Evolutionary conservation across 352 stramenopile species (phyloP), one percentile per base, ranked within the genome.

Genomic region (Phytopythium chamaehyphon): DNA sequence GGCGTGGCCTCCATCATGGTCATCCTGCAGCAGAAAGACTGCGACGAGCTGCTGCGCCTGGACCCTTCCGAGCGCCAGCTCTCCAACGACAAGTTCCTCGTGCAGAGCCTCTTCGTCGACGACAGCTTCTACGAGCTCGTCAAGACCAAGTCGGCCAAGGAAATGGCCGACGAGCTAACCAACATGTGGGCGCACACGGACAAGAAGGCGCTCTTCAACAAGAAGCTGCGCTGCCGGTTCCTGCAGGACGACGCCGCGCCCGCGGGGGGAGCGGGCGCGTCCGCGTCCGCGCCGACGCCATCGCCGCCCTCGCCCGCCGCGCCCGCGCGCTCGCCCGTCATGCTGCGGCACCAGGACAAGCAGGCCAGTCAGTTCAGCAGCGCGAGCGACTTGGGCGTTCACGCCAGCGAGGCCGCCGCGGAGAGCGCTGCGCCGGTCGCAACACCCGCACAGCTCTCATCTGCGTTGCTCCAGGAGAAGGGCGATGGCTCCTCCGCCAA

Each of bases 61-160:
- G 83, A 92, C 33, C 66, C 79, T 6, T 68, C 79, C 0, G 85
- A 95, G 62, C 81, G 85, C 23, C 73, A 86, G 68, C 58, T 93
- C 38, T 83, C 81, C 39, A 95, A 95, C 57, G 85, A 95, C 69
- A 95, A 95, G 75, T 95, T 95, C 51, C 69, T 95, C 4, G 85
- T 95, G 37, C 85, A 95, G 54, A 91, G 78, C 56, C 88, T 90
- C 39, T 90, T 75, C 50, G 78, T 91, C 23, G 83, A 95, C 44
- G 82, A 91, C 54, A 68, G 64, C 50, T 93, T 95, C 61, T 95
- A 90, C 57, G 81, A 95, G 46, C 49, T 88, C 8, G 79, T 93
- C 18, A 91, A 90, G 72, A 89, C 76, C 45, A 95, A 93, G 62
- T 83, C 73, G 38, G 66, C 85, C 19, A 95, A 95, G 63, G 85